Percentiles rank a stretch among this genome's conserved stretches.
Conservation (phyloP, 2,329 filamentous ascomycete species). For the Phaeoacremonium minimum region DNA sequence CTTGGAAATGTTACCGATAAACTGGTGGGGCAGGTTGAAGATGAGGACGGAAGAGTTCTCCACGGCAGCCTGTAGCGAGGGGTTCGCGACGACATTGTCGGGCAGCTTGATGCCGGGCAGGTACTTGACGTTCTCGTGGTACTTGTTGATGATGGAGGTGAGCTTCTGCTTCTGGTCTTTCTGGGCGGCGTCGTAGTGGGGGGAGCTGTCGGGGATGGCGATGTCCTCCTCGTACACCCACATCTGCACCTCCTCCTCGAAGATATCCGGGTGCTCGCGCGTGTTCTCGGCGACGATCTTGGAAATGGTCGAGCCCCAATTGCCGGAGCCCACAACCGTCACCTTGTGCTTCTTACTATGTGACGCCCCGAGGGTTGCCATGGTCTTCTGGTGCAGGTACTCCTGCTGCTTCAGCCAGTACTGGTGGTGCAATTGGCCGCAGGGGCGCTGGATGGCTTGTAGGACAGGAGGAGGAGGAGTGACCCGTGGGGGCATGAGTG, state of each 20-base stretch:
- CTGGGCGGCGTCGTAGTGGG: constrained; percentile 63
- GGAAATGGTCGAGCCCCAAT: constrained; percentile 97
- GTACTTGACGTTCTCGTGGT: constrained; percentile 98
- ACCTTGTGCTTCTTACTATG: constrained; percentile 80
- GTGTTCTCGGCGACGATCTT: constrained; percentile 97
- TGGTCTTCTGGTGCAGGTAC: constrained; percentile 8
- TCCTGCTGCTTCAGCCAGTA: background rate
- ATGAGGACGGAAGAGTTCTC: constrained; percentile 82
- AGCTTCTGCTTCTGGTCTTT: constrained; percentile 75
- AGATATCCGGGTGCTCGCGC: constrained; percentile 69
- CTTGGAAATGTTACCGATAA: constrained; percentile 82
- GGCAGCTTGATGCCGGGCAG: constrained; percentile 85
- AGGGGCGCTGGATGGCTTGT: too few relatives aligned
- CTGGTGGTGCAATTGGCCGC: background rate
- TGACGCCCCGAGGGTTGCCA: constrained; percentile 34
- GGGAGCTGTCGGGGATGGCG: constrained; percentile 65
- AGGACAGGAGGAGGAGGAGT: too few relatives aligned
- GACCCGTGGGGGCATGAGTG: too few relatives aligned
- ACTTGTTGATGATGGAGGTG: constrained; percentile 82
- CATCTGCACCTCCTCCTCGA: constrained; percentile 91
- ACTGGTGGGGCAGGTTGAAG: constrained; percentile 96
- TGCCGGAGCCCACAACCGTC: constrained; percentile 90
- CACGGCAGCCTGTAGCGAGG: constrained; percentile 75
- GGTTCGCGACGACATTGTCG: constrained; percentile 77
- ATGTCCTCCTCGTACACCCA: constrained; percentile 98